These are phyloP conservation scores for Cercospora sp. DNA, from an alignment of 2,329 filamentous ascomycete genomes.

Conservation along the genomic window DNA sequence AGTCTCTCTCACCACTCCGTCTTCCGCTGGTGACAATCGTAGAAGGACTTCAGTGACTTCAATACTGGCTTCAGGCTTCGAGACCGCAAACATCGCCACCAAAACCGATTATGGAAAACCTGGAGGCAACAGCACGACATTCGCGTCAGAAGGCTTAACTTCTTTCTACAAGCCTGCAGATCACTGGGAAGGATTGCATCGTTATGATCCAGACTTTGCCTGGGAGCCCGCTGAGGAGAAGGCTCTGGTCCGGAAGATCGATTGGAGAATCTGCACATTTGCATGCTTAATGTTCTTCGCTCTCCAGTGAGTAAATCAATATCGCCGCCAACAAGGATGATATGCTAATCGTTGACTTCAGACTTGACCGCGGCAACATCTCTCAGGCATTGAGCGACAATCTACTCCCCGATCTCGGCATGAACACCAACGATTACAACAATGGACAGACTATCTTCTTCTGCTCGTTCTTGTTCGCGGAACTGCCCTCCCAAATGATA, in stretches of 20 bases:
- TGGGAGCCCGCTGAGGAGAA: background rate
- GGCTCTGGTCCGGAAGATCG: background rate
- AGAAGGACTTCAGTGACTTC: background rate
- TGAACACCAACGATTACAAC: background rate
- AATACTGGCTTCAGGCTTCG: background rate
- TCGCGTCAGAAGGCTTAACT: background rate
- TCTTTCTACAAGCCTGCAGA: background rate
- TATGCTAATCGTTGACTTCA: background rate
- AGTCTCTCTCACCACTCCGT: background rate
- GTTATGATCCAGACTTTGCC: background rate
- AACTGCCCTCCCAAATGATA: conserved; percentile 43
- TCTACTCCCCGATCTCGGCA: background rate
- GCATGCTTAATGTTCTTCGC: background rate
- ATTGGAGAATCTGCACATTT: background rate
- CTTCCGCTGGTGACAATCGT: background rate
- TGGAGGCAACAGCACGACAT: background rate
- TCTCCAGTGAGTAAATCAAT: background rate
- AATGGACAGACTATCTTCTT: conserved; percentile 61
- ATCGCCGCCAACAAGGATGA: background rate
- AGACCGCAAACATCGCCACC: background rate
- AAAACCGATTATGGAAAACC: background rate
- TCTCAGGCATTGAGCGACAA: background rate
- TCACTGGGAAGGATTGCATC: background rate
- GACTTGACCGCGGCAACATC: background rate
- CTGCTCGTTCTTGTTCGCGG: conserved; percentile 68